Percentiles rank a stretch among this genome's conserved stretches.
These are phyloP conservation scores for Colletotrichum nymphaeae DNA, from an alignment of 2,329 filamentous ascomycete species.

Conservation along the genomic window DNA sequence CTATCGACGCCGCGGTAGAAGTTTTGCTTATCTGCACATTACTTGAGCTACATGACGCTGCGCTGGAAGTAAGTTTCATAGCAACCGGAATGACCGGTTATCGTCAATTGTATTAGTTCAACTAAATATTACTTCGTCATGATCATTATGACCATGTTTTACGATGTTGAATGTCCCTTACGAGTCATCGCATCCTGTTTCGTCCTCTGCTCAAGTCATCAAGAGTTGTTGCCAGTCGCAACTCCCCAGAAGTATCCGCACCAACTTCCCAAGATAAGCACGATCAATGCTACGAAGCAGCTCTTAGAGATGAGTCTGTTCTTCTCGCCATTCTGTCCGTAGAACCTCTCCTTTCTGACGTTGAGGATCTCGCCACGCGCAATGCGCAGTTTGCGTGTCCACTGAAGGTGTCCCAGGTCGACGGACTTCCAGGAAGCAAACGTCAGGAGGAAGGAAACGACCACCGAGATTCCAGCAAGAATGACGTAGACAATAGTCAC, in stretches of 20 bases:
- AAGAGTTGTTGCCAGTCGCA: conserved; percentile 60
- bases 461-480: conserved; percentile 60
- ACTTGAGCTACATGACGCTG: not conserved
- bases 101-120: not conserved
- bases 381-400: conserved; percentile 66
- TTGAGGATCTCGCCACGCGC: conserved; percentile 55
- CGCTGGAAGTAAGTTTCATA: not conserved
- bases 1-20: not conserved
- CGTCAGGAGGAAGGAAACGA: conserved; percentile 55
- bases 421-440: conserved; percentile 45
- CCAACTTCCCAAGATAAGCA: conserved; percentile 64
- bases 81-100: not conserved
- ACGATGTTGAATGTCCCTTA: too few species aligned
- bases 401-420: conserved; percentile 64
- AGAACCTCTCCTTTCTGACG: conserved; percentile 46
- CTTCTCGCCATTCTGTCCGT: conserved; percentile 44
- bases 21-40: too few species aligned
- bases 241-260: conserved; percentile 71
- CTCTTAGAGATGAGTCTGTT: conserved; percentile 54
- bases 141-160: too few species aligned
- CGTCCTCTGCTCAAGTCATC: not conserved
- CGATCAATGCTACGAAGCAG: conserved; percentile 55
- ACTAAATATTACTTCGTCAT: not conserved
- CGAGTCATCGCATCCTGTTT: too few species aligned
- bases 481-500: conserved; percentile 68